phyloP scores from a whole-genome alignment of 163 green algal species.

The Scenedesmus sp. region DNA sequence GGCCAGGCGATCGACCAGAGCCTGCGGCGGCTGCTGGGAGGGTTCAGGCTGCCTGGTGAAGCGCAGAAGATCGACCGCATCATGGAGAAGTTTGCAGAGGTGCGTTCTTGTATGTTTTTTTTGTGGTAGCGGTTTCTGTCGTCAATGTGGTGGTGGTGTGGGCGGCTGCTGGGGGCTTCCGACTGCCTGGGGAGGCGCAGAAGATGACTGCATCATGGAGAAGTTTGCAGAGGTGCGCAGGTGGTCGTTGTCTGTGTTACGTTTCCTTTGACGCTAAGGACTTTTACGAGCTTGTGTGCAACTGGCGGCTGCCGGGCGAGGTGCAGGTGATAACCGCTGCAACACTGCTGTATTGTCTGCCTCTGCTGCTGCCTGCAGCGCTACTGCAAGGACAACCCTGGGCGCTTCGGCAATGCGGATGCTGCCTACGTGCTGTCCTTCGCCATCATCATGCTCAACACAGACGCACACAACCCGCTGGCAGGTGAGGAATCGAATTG shows the following conservation, averaged over 20 bases:
- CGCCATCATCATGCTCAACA: constrained; percentile 99
- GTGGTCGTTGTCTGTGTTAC: background rate
- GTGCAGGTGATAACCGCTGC: too few species aligned
- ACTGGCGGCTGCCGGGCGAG: too few species aligned
- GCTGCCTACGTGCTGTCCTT: constrained; percentile 98
- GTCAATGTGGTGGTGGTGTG: constrained; percentile 71
- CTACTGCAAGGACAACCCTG: constrained; percentile 85
- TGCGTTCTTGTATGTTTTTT: background rate
- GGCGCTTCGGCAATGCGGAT: constrained; percentile 84
- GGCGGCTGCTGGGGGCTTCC: constrained; percentile 72
- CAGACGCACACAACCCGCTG: constrained; percentile 98
- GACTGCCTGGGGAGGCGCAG: constrained; percentile 97
- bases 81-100: constrained; percentile 92
- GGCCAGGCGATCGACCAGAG: constrained; percentile 86
- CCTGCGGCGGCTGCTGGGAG: constrained; percentile 87
- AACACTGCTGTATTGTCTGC: background rate
- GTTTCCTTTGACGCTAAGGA: too few species aligned
- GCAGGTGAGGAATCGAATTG: constrained; percentile 57
- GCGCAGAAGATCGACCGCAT: constrained; percentile 99
- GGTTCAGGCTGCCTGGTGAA: constrained; percentile 96
- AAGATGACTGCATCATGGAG: constrained; percentile 67
- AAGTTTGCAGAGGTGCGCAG: background rate
- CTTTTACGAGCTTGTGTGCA: too few species aligned
- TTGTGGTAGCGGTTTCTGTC: background rate
- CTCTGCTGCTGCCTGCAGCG: constrained; percentile 38